Conservation (phyloP, 2,329 filamentous ascomycete species). For the Apiospora phragmitis region DNA sequence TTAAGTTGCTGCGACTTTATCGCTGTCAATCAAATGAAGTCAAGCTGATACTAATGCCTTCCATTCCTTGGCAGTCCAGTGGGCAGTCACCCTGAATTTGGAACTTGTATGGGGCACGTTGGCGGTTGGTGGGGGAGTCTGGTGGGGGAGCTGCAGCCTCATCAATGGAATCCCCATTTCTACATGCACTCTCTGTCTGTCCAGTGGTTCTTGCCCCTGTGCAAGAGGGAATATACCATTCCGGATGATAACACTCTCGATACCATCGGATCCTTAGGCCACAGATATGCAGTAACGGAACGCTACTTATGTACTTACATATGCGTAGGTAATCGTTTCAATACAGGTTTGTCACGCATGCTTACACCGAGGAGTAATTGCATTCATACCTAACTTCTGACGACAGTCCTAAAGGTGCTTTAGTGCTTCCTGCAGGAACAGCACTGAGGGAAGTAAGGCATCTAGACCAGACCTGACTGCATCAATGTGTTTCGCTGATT, state of each 20-base stretch:
- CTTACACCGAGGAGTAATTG: slow-evolving; percentile 58
- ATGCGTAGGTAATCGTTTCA: too few relatives aligned
- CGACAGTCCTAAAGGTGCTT: slow-evolving; percentile 60
- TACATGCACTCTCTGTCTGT: background rate
- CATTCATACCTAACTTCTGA: too few relatives aligned
- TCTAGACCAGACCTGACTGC: too few relatives aligned
- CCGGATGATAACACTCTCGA: background rate
- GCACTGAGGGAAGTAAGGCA: too few relatives aligned
- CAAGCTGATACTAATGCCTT: too few relatives aligned
- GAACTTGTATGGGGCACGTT: background rate
- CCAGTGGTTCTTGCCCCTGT: background rate
- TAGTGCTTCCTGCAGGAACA: slow-evolving; percentile 42
- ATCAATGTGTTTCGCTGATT: background rate
- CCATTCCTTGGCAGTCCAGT: background rate
- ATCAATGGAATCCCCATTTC: background rate
- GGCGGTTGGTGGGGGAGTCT: background rate
- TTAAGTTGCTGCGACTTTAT: too few relatives aligned
- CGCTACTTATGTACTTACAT: too few relatives aligned
- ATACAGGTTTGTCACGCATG: too few relatives aligned
- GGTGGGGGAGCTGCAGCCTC: background rate
- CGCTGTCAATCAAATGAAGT: too few relatives aligned
- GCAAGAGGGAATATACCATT: background rate
- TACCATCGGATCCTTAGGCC: slow-evolving; percentile 20
- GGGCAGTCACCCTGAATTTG: background rate
- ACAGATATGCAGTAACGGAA: too few relatives aligned